Percentiles rank a stretch among this genome's conserved stretches.
Evolutionary conservation across 164 flowering plant genomes (phyloP).

Genomic region (Paratinospora sagittata): DNA sequence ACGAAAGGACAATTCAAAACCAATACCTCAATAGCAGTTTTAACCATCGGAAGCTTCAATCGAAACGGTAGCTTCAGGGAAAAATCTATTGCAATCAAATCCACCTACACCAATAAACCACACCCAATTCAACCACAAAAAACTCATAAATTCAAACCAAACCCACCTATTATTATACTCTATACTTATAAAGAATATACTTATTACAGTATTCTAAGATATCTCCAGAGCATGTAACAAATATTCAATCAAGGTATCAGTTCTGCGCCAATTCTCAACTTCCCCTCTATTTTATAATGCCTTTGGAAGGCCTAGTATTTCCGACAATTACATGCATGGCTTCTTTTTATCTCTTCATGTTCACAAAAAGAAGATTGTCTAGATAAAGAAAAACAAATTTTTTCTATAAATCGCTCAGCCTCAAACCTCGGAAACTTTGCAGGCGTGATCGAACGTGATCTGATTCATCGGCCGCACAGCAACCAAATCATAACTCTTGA

Average conservation of each 20-base stretch:
- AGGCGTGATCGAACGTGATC: slow-evolving; percentile 61
- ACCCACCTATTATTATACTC: no score
- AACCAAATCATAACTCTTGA: slow-evolving; percentile 71
- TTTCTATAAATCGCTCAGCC: background rate
- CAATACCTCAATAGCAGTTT: slow-evolving; percentile 72
- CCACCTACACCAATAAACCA: slow-evolving; percentile 47
- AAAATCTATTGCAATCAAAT: slow-evolving; percentile 85
- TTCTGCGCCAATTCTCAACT: no score
- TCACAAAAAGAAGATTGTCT: no score
- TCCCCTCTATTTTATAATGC: no score
- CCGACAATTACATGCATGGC: no score
- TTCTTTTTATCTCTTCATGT: no score
- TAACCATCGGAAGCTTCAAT: slow-evolving; percentile 64
- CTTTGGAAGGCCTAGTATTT: no score
- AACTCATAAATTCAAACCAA: slow-evolving; percentile 1
- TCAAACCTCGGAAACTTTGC: slow-evolving; percentile 59
- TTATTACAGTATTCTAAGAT: no score
- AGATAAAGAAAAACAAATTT: no score
- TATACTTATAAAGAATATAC: no score
- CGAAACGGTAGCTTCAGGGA: slow-evolving; percentile 65
- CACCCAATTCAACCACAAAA: slow-evolving; percentile 2
- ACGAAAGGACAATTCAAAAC: background rate
- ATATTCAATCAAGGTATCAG: no score
- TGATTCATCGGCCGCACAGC: slow-evolving; percentile 73
- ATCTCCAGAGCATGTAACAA: no score